Percentiles rank a stretch among this genome's conserved stretches.
Conservation (phyloP, 108 stramenopile genomes). For the Cyclotella baltica region DNA sequence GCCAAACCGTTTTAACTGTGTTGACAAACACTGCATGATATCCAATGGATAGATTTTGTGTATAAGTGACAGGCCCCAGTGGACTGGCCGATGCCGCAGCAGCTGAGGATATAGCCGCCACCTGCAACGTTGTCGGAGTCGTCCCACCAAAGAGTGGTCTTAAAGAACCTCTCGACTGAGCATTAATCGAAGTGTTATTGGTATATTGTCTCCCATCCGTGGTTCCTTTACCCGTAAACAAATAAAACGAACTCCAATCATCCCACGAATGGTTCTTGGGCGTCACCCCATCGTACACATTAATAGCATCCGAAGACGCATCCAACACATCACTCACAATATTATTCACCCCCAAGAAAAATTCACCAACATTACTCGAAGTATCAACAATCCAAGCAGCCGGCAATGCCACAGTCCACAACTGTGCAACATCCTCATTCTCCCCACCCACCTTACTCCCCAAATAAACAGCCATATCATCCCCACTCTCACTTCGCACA, state of each 20-base stretch:
- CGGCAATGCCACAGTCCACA: conserved; percentile 26
- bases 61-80: not conserved
- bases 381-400: conserved; percentile 26
- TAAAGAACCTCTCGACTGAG: not conserved
- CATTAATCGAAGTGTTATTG: not conserved
- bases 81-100: conserved; percentile 10
- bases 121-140: conserved; percentile 31
- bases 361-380: not conserved
- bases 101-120: conserved; percentile 29
- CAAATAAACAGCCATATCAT: conserved; percentile 17
- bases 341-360: not conserved
- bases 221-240: conserved; percentile 14
- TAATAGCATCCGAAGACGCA: not conserved
- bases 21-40: not conserved
- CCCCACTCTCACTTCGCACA: conserved; percentile 9
- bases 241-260: conserved; percentile 22
- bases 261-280: conserved; percentile 24
- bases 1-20: conserved; percentile 4
- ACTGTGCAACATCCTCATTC: not conserved
- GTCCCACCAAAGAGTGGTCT: conserved; percentile 25
- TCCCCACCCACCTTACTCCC: conserved; percentile 2
- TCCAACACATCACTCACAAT: conserved; percentile 6
- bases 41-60: conserved; percentile 6
- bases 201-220: not conserved
- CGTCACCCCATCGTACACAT: conserved; percentile 7